These are phyloP conservation scores for Novymonas esmeraldas DNA, from an alignment of 208 protist genomes.

Conservation along the genomic window DNA sequence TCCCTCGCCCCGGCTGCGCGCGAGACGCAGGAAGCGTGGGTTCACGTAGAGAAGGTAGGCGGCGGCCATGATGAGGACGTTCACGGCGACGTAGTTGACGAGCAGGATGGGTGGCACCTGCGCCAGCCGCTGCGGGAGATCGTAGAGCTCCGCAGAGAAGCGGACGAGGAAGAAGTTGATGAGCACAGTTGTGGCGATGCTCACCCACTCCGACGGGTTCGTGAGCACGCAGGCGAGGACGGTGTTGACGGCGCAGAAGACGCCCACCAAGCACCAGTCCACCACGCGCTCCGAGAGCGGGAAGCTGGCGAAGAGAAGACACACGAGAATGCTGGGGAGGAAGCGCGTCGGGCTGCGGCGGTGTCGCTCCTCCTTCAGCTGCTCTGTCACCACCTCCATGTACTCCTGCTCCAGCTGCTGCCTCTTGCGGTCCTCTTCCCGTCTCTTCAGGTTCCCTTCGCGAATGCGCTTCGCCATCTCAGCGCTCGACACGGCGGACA, in stretches of 20 bases:
- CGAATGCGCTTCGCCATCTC: conserved; percentile 70
- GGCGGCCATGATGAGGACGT: conserved; percentile 29
- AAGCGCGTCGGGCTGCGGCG: conserved; percentile 31
- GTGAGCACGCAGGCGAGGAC: conserved; percentile 42
- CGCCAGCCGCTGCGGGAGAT: conserved; percentile 47
- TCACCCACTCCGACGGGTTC: conserved; percentile 63
- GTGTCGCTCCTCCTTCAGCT: conserved; percentile 19
- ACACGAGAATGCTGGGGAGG: conserved; percentile 76
- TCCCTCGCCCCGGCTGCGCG: conserved; percentile 2
- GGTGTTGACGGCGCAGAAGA: conserved; percentile 59
- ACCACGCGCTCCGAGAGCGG: conserved; percentile 75
- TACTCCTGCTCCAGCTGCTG: conserved; percentile 66
- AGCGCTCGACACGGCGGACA: conserved; percentile 16
- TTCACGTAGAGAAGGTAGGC: conserved; percentile 70
- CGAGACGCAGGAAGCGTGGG: conserved; percentile 29
- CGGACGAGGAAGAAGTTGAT: conserved; percentile 67
- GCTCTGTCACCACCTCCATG: conserved; percentile 43
- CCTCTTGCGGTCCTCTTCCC: conserved; percentile 59
- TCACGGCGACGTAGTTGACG: conserved; percentile 38
- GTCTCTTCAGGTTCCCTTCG: conserved; percentile 56
- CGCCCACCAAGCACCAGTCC: conserved; percentile 72
- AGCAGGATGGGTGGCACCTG: conserved; percentile 29
- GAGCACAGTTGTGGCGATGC: conserved; percentile 44
- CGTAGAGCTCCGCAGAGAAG: conserved; percentile 55
- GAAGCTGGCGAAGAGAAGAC: conserved; percentile 80